Evolutionary conservation across 768 basidiomycete species (phyloP), one percentile per base, ranked within the genome.

Genomic region (Tephrocybe sp.): DNA sequence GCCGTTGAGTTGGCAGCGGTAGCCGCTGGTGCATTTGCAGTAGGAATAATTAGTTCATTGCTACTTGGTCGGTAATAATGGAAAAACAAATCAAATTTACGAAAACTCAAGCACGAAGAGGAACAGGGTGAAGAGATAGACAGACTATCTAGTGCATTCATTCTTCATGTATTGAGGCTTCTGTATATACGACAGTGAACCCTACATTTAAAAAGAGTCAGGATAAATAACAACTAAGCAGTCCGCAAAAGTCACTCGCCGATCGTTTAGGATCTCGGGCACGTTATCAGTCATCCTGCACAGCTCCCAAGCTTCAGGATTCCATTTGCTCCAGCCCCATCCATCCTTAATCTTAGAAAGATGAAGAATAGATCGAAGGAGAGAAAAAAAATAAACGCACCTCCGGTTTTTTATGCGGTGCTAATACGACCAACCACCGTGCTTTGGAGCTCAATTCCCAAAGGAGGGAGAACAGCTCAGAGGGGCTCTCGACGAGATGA

Each of bases 381-480:
- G 16, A 30, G 14, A 23, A 11, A 34, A 32, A 51, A n/a, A 36
- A 48, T 36, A 31, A 13, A 50, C 61, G 35, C 55, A 85, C 86
- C 66, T 86, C 85, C 16, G 87, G 87, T 56, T 81, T 86, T 66
- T 89, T 90, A 65, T 89, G 87, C 17, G 87, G 86, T 2, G 84
- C 84, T 31, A 87, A 67, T 5, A 89, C 74, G 31, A 87, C 74
- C 8, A 91, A 71, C 85, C 86, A 89, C 30, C 67, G 67, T 2
- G 74, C 73, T 60, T 81, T 82, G 39, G 72, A 77, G 53, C 82
- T 83, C 32, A 89, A 65, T 58, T 85, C 83, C 70, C 77, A 82
- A 11, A 88, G 69, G 7, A 89, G 67, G 7, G 83, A 70, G 60
- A 82, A 90, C 16, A 89, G 68, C 47, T 82, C 79, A 0, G 82